These are phyloP conservation scores for Tulasnella sp. DNA, from an alignment of 768 basidiomycete species.

Conservation along the genomic window DNA sequence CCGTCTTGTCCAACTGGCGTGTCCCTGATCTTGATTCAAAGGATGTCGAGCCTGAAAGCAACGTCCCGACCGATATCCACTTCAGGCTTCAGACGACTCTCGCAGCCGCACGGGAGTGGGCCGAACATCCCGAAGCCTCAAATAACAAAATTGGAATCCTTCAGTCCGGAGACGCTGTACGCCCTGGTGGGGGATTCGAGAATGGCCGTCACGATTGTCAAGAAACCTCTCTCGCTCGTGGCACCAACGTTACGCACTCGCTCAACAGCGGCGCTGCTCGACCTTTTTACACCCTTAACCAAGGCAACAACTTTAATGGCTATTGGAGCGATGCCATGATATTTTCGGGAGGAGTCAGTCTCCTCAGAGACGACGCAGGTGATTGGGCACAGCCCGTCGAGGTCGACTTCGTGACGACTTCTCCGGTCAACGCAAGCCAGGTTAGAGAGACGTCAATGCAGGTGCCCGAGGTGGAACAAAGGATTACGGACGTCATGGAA, in stretches of 20 bases:
- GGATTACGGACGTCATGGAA: conserved; percentile 57
- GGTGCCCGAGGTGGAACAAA: conserved; percentile 36
- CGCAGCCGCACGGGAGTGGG: conserved; percentile 18
- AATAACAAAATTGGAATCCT: conserved; percentile 51
- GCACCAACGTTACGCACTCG: conserved; percentile 64
- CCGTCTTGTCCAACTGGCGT: conserved; percentile 6
- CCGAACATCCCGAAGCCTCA: background rate
- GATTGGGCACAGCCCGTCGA: conserved; percentile 54
- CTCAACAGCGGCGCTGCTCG: conserved; percentile 54
- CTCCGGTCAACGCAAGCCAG: conserved; percentile 68
- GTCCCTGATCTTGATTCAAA: background rate
- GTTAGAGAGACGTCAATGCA: conserved; percentile 38
- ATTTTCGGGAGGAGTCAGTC: conserved; percentile 60
- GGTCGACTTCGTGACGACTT: conserved; percentile 64
- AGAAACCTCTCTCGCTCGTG: conserved; percentile 74
- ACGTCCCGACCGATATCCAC: conserved; percentile 8
- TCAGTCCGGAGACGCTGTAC: conserved; percentile 72
- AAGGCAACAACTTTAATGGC: conserved; percentile 40
- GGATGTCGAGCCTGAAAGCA: background rate
- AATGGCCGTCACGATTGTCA: conserved; percentile 64
- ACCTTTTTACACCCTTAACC: conserved; percentile 61
- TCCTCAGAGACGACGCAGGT: conserved; percentile 64
- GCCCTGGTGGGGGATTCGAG: conserved; percentile 73
- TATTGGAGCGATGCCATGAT: conserved; percentile 79
- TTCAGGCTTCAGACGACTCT: conserved; percentile 17